These are phyloP conservation scores for Apiospora sp. DNA, from an alignment of 2,329 filamentous ascomycete species.

Conservation along the genomic window DNA sequence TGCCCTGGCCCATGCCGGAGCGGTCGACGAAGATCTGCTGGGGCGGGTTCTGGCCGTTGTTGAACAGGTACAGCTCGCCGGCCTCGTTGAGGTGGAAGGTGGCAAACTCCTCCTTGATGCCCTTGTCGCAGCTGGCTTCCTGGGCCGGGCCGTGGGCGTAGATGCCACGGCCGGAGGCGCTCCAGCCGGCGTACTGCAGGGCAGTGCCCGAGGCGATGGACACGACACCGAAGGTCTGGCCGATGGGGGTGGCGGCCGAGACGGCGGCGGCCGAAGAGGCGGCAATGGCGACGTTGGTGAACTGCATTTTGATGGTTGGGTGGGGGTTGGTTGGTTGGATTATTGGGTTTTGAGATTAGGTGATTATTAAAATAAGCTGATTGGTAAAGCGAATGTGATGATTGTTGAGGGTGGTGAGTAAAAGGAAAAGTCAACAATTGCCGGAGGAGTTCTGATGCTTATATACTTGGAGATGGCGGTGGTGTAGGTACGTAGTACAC, in stretches of 20 bases:
- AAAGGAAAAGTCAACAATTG: not conserved
- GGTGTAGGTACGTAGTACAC: not conserved
- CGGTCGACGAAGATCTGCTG: conserved; percentile 64
- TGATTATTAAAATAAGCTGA: conserved; percentile 15
- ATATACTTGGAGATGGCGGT: not conserved
- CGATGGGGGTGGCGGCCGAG: conserved; percentile 36
- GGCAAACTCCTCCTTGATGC: conserved; percentile 48
- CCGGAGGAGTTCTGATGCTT: conserved; percentile 5
- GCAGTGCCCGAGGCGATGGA: conserved; percentile 57
- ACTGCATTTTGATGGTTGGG: conserved; percentile 23
- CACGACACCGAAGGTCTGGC: conserved; percentile 55
- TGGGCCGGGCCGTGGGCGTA: conserved; percentile 53
- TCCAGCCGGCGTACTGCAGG: conserved; percentile 56
- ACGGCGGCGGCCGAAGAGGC: conserved; percentile 39
- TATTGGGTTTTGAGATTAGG: not conserved
- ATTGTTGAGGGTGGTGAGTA: conserved; percentile 16
- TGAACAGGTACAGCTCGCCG: conserved; percentile 57
- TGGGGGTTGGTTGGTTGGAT: not conserved
- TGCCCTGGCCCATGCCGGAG: conserved; percentile 62
- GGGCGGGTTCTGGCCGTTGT: conserved; percentile 44
- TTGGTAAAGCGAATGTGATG: conserved; percentile 9
- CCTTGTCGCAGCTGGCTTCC: conserved; percentile 56
- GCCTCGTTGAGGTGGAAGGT: conserved; percentile 57
- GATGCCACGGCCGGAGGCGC: conserved; percentile 54
- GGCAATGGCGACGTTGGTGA: conserved; percentile 20